Percentiles rank a stretch among this genome's conserved stretches.
phyloP scores from a whole-genome alignment of 1,139 yeast species.

The Zygosaccharomyces pseudobailii region DNA sequence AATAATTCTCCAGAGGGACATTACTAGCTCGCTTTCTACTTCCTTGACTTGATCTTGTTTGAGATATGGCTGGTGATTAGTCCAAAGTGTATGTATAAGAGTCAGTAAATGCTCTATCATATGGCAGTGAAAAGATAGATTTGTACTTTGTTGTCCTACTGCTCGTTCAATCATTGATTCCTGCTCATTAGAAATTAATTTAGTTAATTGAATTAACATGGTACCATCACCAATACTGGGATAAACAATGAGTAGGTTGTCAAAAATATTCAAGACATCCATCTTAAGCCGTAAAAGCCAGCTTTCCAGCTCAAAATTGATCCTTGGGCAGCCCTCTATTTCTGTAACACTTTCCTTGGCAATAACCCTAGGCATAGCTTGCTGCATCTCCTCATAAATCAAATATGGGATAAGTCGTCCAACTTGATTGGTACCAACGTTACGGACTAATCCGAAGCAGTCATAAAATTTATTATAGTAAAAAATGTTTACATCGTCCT shows the following conservation, averaged over 20 bases:
- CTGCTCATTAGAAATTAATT: slow-evolving; percentile 27
- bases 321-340: slow-evolving; percentile 4
- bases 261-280: slow-evolving; percentile 23
- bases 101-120: slow-evolving; percentile 23
- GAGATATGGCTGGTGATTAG: slow-evolving; percentile 16
- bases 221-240: slow-evolving; percentile 20
- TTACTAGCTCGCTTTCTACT: slow-evolving; percentile 26
- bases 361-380: slow-evolving; percentile 26
- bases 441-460: slow-evolving; percentile 26
- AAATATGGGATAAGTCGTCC: slow-evolving; percentile 22
- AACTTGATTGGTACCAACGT: slow-evolving; percentile 26
- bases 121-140: slow-evolving; percentile 17
- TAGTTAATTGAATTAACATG: slow-evolving; percentile 22
- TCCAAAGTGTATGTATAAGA: slow-evolving; percentile 26
- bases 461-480: slow-evolving; percentile 19
- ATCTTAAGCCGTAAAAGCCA: slow-evolving; percentile 26
- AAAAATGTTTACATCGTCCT: slow-evolving; percentile 11
- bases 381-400: slow-evolving; percentile 20
- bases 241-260: slow-evolving; percentile 22
- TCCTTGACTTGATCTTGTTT: slow-evolving; percentile 19
- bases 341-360: slow-evolving; percentile 23
- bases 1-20: slow-evolving; percentile 29
- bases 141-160: slow-evolving; percentile 26
- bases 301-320: slow-evolving; percentile 20
- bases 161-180: slow-evolving; percentile 21